These are phyloP conservation scores for Globisporangium splendens DNA, from an alignment of 352 stramenopile species.

Conservation along the genomic window DNA sequence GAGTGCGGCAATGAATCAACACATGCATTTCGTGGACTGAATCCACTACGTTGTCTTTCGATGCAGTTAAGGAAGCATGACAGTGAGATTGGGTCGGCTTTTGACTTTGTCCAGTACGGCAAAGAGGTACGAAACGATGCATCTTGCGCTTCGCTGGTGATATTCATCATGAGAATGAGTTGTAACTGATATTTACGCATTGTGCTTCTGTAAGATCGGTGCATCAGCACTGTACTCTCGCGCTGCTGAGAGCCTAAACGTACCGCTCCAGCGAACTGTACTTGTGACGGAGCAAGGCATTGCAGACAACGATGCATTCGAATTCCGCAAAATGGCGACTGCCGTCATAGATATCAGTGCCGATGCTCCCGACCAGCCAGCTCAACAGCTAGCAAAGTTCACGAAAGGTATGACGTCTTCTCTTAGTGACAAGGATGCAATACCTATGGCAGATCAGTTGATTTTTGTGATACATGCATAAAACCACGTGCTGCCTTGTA, in stretches of 20 bases:
- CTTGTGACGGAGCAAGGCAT: constrained; percentile 20
- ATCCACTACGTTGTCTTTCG: too few species aligned
- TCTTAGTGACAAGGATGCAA: neutral
- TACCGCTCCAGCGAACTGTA: constrained; percentile 25
- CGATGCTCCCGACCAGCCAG: neutral
- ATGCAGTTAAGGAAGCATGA: too few species aligned
- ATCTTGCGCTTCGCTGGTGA: too few species aligned
- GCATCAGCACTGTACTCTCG: constrained; percentile 13
- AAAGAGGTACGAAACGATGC: constrained; percentile 1
- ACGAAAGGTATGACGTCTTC: constrained; percentile 15
- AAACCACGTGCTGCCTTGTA: constrained; percentile 4
- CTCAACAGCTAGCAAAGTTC: constrained; percentile 12
- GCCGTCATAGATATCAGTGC: neutral
- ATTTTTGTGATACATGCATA: neutral
- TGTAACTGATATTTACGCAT: neutral
- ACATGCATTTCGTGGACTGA: neutral
- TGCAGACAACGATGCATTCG: neutral
- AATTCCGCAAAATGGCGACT: neutral
- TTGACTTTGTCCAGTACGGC: constrained; percentile 9
- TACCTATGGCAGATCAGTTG: neutral
- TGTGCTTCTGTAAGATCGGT: constrained; percentile 7
- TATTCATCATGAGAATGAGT: neutral
- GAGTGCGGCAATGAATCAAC: neutral
- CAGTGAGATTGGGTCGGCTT: neutral
- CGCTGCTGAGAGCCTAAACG: constrained; percentile 16